A percentile compares a stretch with the other conserved stretches of the same genome.
Conservation (phyloP, 1,284 basidiomycete genomes). For the Pascua guehoae region DNA sequence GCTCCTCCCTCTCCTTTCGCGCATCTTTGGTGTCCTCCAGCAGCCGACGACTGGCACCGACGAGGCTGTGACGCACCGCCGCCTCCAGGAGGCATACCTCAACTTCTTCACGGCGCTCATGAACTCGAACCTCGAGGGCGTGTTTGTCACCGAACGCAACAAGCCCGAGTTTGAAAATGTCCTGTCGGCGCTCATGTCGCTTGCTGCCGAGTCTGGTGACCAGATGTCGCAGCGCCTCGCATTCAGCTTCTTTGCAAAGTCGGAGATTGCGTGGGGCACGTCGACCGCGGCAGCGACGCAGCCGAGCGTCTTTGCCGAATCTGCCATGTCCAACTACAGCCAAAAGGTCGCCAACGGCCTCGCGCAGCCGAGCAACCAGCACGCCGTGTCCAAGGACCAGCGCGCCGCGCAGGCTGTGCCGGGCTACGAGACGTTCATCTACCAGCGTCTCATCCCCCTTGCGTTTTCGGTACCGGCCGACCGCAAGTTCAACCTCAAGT, state of each 20-base stretch:
- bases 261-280: slow-evolving; percentile 72
- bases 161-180: slow-evolving; percentile 73
- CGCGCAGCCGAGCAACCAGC: slow-evolving; percentile 34
- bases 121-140: slow-evolving; percentile 70
- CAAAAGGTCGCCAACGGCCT: slow-evolving; percentile 50
- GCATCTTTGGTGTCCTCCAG: slow-evolving; percentile 76
- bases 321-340: slow-evolving; percentile 33
- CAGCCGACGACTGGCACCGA: slow-evolving; percentile 86
- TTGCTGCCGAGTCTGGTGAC: slow-evolving; percentile 73
- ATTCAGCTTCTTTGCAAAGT: slow-evolving; percentile 68
- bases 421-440: slow-evolving; percentile 90
- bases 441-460: slow-evolving; percentile 77
- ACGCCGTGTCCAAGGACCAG: slow-evolving; percentile 34
- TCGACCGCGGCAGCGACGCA: slow-evolving; percentile 51
- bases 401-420: slow-evolving; percentile 60
- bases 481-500: slow-evolving; percentile 78
- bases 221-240: slow-evolving; percentile 72
- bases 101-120: slow-evolving; percentile 78
- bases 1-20: slow-evolving; percentile 76
- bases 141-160: slow-evolving; percentile 77
- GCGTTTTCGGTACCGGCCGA: slow-evolving; percentile 78
- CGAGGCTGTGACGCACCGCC: slow-evolving; percentile 74
- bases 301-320: slow-evolving; percentile 41
- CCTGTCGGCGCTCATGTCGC: slow-evolving; percentile 57
- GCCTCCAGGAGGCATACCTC: slow-evolving; percentile 88